Base-by-base conservation (phyloP, 176 grass and related monocot genomes). In the Ensete glaucum region DNA sequence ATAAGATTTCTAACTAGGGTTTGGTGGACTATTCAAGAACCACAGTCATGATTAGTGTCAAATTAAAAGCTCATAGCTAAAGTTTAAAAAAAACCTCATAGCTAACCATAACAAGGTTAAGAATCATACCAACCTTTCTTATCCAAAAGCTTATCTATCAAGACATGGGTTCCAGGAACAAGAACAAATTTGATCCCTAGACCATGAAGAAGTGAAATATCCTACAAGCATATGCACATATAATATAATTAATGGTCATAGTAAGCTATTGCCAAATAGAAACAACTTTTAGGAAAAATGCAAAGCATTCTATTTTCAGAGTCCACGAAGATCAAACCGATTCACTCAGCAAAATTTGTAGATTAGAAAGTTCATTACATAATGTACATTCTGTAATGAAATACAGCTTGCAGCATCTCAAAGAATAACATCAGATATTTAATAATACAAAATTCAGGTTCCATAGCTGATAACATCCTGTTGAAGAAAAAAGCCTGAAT, bases 171-270 rank as follows among this genome's bases (percentile, higher is more conserved):
- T 83, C 93, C 90, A 77, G 93, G 93, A 83, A 97, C 93, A 74
- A 97, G 82, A 56, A 97, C 85, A 86, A 97, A 97, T 67, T 90
- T 97, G 79, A 97, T 93, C 62, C 93, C 93, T 76, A 97, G 82
- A 64, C 93, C 93, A 79, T 97, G 93, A 71, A 97, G 93, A 56
- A 97, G 87, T 19, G 93, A 97, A 75, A 97, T 92, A 84, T 97
- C 93, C 90, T 97, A 77, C 72, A 74, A 34, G 67, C 69, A 52
- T 63, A 79, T 76, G 14, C 22, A 77, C 21, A 57, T 11, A 11
- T 43, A 56, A 75, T 75, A 16, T 74, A 81, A 62, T 58, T 67
- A 13, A 69, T 0, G 69, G 19, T 10, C 48, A 70, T 14, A 8
- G 13, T 81, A 27, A n/a, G 51, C 66, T 78, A 72, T 13, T 26